Percentiles rank a stretch among this genome's conserved stretches.
phyloP scores from a whole-genome alignment of 2,329 filamentous ascomycete species.

The Penicillium sp. region DNA sequence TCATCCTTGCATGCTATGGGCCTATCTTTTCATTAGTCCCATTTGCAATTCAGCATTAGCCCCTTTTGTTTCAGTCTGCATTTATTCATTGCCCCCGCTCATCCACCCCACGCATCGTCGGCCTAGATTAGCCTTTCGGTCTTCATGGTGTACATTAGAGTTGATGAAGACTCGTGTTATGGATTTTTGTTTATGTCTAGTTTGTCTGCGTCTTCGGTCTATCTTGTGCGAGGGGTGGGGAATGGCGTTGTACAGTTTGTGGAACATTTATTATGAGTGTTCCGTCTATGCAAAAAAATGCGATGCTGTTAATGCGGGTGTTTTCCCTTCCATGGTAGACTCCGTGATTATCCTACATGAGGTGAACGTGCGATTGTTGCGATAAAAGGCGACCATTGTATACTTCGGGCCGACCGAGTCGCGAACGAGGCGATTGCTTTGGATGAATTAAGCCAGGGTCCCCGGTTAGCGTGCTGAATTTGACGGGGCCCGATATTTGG shows the following conservation, averaged over 20 bases:
- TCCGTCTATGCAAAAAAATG: constrained; percentile 3
- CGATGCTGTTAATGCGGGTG: background rate
- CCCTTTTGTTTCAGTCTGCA: constrained; percentile 18
- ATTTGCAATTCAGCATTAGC: constrained; percentile 15
- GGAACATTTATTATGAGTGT: constrained; percentile 2
- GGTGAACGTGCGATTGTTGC: background rate
- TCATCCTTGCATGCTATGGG: constrained; percentile 17
- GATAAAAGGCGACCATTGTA: too few relatives aligned
- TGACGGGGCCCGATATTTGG: too few relatives aligned
- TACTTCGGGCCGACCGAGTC: too few relatives aligned
- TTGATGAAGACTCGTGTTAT: constrained; percentile 11
- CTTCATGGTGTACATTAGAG: constrained; percentile 32
- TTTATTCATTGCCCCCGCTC: constrained; percentile 19
- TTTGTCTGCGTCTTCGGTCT: constrained; percentile 1
- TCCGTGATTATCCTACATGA: background rate
- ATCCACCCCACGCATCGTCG: constrained; percentile 13
- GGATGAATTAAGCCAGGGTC: background rate
- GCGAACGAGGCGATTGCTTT: background rate
- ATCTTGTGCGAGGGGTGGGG: background rate
- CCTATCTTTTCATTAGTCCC: background rate
- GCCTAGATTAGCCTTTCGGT: constrained; percentile 15
- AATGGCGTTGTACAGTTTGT: constrained; percentile 12
- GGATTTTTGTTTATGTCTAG: background rate
- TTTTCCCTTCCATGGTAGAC: background rate
- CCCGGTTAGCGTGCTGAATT: background rate